A percentile compares a stretch with the other conserved stretches of the same genome.
These are phyloP conservation scores for Calonectria ilicicola DNA, from an alignment of 2,329 filamentous ascomycete genomes.

Conservation along the genomic window DNA sequence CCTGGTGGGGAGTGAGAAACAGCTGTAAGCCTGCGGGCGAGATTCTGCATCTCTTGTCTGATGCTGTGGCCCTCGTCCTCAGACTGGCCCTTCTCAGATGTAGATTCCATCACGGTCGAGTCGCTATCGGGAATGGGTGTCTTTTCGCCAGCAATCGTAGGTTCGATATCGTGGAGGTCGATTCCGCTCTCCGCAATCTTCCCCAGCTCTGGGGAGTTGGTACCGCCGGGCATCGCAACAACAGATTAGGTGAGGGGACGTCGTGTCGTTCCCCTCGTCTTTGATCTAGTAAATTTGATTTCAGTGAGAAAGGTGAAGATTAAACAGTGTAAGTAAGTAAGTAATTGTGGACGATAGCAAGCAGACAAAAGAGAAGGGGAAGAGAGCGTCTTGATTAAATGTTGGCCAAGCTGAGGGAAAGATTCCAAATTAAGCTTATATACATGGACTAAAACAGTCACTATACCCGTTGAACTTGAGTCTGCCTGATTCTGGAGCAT, in stretches of 20 bases:
- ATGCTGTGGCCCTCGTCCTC: background rate
- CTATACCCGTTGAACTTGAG: background rate
- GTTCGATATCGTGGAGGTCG: background rate
- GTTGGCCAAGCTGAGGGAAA: background rate
- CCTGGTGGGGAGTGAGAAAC: background rate
- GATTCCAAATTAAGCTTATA: background rate
- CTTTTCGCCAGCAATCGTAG: background rate
- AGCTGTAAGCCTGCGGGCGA: background rate
- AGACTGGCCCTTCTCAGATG: background rate
- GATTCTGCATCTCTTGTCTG: background rate
- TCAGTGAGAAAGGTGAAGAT: background rate
- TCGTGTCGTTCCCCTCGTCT: background rate
- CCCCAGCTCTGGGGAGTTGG: background rate
- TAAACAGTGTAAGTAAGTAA: background rate
- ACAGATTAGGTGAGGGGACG: background rate
- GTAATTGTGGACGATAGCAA: background rate
- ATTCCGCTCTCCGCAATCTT: background rate
- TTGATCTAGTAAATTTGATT: background rate
- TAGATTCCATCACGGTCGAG: conserved; percentile 1
- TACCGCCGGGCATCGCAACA: background rate
- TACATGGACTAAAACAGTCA: background rate
- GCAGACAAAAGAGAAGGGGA: background rate
- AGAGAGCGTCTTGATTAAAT: background rate
- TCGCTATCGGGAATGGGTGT: background rate
- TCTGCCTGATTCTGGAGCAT: background rate